These are phyloP conservation scores for Penicillium capsulatum DNA, from an alignment of 2,329 filamentous ascomycete species.

Conservation along the genomic window DNA sequence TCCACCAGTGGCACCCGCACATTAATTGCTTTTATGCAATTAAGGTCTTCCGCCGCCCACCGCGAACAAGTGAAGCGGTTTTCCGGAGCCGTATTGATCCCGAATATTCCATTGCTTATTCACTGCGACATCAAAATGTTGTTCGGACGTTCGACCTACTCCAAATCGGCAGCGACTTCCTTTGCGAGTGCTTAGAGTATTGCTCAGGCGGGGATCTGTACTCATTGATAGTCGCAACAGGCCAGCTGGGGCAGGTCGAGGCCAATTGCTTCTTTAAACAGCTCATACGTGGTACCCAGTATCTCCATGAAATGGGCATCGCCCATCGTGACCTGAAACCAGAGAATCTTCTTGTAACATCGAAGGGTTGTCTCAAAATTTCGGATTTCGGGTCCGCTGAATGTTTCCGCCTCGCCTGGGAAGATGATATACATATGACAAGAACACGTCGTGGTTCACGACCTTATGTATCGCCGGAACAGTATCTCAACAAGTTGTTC, in stretches of 20 bases:
- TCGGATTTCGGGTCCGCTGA: slow-evolving; percentile 68
- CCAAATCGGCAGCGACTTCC: too few relatives aligned
- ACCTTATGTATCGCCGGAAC: slow-evolving; percentile 81
- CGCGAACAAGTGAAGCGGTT: too few relatives aligned
- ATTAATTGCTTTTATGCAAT: slow-evolving; percentile 58
- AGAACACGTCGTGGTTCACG: slow-evolving; percentile 85
- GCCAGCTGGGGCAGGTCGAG: too few relatives aligned
- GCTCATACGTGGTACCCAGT: too few relatives aligned
- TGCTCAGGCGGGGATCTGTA: too few relatives aligned
- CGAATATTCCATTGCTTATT: slow-evolving; percentile 89
- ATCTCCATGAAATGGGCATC: too few relatives aligned
- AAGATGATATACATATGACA: slow-evolving; percentile 85
- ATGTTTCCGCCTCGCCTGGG: slow-evolving; percentile 94
- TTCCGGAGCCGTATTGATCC: slow-evolving; percentile 78
- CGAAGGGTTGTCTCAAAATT: slow-evolving; percentile 56
- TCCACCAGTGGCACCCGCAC: slow-evolving; percentile 4
- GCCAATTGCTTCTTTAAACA: too few relatives aligned
- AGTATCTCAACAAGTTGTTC: slow-evolving; percentile 82
- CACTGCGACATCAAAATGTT: slow-evolving; percentile 81
- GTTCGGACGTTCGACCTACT: slow-evolving; percentile 88
- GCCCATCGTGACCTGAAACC: too few relatives aligned
- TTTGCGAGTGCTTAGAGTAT: too few relatives aligned
- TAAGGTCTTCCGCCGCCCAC: too few relatives aligned
- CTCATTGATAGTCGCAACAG: too few relatives aligned
- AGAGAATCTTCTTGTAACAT: slow-evolving; percentile 57